These are phyloP conservation scores for Rosa multiflora DNA, from an alignment of 306 rosid species.

Conservation along the genomic window DNA sequence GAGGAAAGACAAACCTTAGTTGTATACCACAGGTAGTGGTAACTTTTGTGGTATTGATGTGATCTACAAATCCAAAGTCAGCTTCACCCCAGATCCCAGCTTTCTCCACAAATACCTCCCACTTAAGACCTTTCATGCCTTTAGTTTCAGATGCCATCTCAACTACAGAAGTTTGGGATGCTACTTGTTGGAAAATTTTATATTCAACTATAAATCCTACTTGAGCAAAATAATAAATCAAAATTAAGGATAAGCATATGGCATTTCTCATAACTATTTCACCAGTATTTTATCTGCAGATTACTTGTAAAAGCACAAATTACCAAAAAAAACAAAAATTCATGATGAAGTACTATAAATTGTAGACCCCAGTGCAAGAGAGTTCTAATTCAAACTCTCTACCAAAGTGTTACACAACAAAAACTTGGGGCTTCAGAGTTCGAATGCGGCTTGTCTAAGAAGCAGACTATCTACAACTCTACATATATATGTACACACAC, in stretches of 20 bases:
- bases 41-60: slow-evolving; percentile 89
- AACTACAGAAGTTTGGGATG: slow-evolving; percentile 55
- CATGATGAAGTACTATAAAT: background rate
- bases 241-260: slow-evolving; percentile 5
- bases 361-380: background rate
- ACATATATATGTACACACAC: background rate
- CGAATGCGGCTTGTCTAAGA: background rate
- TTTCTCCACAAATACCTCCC: slow-evolving; percentile 75
- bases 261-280: background rate
- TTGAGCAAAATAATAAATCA: background rate
- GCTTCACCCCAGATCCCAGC: slow-evolving; percentile 82
- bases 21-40: slow-evolving; percentile 88
- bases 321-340: background rate
- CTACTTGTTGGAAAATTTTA: no score
- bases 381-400: background rate
- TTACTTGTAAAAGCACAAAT: background rate
- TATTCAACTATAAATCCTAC: slow-evolving; percentile 19
- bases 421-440: background rate
- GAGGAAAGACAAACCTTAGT: slow-evolving; percentile 67
- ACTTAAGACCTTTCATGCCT: slow-evolving; percentile 46
- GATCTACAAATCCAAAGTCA: slow-evolving; percentile 90
- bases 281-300: background rate
- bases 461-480: background rate
- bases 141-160: slow-evolving; percentile 69
- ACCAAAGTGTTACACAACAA: background rate